Conservation (phyloP, 1,284 basidiomycete species). For the Ceratobasidium sp. region DNA sequence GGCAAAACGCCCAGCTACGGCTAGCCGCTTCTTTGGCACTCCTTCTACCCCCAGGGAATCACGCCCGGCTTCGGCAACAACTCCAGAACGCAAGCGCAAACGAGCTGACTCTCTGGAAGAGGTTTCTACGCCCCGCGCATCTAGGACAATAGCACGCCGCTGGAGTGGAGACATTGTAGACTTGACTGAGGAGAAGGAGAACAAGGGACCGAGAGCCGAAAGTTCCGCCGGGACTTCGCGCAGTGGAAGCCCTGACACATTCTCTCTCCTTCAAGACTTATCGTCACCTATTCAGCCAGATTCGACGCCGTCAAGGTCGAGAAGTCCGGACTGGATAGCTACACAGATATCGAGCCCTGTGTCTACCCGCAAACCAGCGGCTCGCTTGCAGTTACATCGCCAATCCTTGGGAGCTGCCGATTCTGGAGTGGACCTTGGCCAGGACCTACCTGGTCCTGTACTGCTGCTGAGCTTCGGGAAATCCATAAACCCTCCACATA, state of each 20-base stretch:
- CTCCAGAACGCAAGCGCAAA: constrained; percentile 56
- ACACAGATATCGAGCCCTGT: constrained; percentile 35
- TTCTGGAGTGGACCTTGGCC: constrained; percentile 2
- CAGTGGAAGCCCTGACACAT: constrained; percentile 41
- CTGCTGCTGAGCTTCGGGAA: constrained; percentile 30
- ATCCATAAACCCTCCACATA: neutral
- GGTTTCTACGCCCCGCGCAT: constrained; percentile 42
- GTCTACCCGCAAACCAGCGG: constrained; percentile 23
- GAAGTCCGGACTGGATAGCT: constrained; percentile 26
- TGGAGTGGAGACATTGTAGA: constrained; percentile 45
- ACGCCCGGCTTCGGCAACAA: constrained; percentile 54
- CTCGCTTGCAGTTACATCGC: constrained; percentile 1
- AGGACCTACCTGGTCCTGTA: constrained; percentile 14
- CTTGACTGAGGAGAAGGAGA: constrained; percentile 30
- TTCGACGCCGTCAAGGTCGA: constrained; percentile 28
- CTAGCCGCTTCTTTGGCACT: constrained; percentile 44
- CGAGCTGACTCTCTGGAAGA: constrained; percentile 57
- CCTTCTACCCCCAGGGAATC: constrained; percentile 44
- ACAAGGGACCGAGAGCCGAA: constrained; percentile 1
- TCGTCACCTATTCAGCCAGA: constrained; percentile 39
- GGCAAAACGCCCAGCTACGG: neutral
- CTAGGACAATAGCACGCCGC: constrained; percentile 49
- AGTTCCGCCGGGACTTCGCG: constrained; percentile 20
- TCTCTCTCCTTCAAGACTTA: constrained; percentile 43
- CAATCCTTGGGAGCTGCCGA: constrained; percentile 18